These are phyloP conservation scores for Cylindrodendrum hubeiense DNA, from an alignment of 2,329 filamentous ascomycete genomes.

Conservation along the genomic window DNA sequence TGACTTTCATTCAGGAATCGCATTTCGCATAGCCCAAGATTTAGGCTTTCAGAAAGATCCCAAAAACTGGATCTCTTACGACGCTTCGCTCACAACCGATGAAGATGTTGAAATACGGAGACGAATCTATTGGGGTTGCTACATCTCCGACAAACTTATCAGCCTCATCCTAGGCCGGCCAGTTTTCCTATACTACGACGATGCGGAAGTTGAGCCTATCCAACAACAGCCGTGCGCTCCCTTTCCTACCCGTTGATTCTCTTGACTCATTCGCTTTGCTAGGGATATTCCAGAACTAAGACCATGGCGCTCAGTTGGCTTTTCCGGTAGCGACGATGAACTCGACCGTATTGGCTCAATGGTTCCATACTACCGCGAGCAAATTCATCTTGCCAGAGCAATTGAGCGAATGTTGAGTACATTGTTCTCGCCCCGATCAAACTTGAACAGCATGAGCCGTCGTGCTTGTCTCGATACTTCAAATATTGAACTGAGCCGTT, in stretches of 20 bases:
- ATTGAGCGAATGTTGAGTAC: constrained; percentile 39
- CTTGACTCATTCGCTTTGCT: constrained; percentile 20
- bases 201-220: constrained; percentile 25
- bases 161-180: constrained; percentile 34
- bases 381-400: constrained; percentile 34
- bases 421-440: constrained; percentile 19
- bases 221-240: constrained; percentile 16
- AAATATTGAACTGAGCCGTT: constrained; percentile 12
- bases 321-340: constrained; percentile 25
- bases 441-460: constrained; percentile 11
- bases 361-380: constrained; percentile 34
- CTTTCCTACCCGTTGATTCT: constrained; percentile 19
- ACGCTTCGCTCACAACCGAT: constrained; percentile 31
- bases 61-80: constrained; percentile 23
- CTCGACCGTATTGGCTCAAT: constrained; percentile 26
- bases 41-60: constrained; percentile 31
- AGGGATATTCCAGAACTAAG: constrained; percentile 15
- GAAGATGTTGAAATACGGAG: constrained; percentile 44
- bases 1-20: constrained; percentile 36
- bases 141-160: constrained; percentile 44
- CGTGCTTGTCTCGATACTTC: neutral
- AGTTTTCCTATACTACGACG: constrained; percentile 28
- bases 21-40: constrained; percentile 47
- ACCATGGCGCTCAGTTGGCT: constrained; percentile 41
- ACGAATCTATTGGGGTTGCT: constrained; percentile 48